These are phyloP conservation scores for Gaeumannomyces tritici DNA, from an alignment of 2,329 filamentous ascomycete genomes.

Conservation along the genomic window DNA sequence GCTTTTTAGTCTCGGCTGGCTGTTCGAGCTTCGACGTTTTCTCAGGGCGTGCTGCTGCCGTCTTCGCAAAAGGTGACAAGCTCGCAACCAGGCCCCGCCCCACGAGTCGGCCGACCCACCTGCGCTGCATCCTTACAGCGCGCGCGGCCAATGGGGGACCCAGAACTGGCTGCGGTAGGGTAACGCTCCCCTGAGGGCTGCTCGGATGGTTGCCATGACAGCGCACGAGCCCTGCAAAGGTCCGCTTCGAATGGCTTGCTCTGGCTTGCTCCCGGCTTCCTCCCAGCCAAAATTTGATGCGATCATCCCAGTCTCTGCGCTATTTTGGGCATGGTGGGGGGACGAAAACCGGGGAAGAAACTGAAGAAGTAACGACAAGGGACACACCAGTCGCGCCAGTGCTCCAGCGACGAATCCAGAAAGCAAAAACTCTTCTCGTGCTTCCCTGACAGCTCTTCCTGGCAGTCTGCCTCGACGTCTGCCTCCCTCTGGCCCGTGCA, in stretches of 20 bases:
- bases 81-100: neutral
- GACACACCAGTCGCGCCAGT: neutral
- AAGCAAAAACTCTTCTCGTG: neutral
- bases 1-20: neutral
- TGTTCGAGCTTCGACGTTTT: neutral
- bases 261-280: too few species aligned
- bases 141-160: neutral
- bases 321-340: neutral
- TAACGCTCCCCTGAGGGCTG: neutral
- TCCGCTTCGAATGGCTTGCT: neutral
- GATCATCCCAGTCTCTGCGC: neutral
- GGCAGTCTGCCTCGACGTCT: too few species aligned
- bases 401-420: neutral
- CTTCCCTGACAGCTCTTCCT: neutral
- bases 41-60: neutral
- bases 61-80: neutral
- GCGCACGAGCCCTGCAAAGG: neutral
- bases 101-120: neutral
- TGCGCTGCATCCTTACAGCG: neutral
- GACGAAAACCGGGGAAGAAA: neutral
- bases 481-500: neutral
- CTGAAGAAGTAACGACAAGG: neutral
- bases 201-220: slow-evolving; percentile 2
- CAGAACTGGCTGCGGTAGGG: neutral
- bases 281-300: neutral